These are phyloP conservation scores for Lepidium campestre DNA, from an alignment of 441 rosid species.

Conservation along the genomic window DNA sequence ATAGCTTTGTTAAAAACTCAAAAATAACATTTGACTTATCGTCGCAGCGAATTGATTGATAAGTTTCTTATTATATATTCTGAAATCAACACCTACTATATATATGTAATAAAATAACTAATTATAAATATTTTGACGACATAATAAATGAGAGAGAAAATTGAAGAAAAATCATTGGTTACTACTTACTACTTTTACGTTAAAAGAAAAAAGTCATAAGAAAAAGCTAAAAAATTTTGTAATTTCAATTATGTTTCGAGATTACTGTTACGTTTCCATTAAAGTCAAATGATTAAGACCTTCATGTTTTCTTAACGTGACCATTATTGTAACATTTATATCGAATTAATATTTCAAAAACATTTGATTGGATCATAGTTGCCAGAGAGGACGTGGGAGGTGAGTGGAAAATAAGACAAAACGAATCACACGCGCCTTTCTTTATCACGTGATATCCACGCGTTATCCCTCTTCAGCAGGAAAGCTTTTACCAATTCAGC, in stretches of 20 bases:
- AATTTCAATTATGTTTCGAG: not conserved
- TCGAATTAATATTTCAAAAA: not conserved
- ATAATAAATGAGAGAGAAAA: not conserved
- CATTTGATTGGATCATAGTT: conserved; percentile 10
- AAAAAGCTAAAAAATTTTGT: not conserved
- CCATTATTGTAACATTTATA: not conserved
- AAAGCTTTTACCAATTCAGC: conserved; percentile 30
- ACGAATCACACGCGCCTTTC: conserved; percentile 18
- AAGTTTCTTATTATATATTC: no score
- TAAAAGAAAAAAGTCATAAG: not conserved
- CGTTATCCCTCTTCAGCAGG: conserved; percentile 22
- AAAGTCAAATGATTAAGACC: conserved; percentile 13
- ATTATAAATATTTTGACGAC: not conserved
- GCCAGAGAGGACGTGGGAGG: conserved; percentile 18
- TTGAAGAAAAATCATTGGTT: not conserved
- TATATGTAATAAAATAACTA: not conserved
- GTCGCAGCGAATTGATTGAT: not conserved
- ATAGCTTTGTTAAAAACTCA: not conserved
- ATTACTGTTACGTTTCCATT: not conserved
- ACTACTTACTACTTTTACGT: conserved; percentile 4
- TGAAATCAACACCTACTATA: no score
- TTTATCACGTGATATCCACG: not conserved
- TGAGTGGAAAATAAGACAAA: conserved; percentile 9
- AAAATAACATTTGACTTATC: conserved; percentile 8
- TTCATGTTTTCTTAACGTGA: not conserved